Conservation (phyloP, 306 rosid genomes). For the Glycine tomentella region DNA sequence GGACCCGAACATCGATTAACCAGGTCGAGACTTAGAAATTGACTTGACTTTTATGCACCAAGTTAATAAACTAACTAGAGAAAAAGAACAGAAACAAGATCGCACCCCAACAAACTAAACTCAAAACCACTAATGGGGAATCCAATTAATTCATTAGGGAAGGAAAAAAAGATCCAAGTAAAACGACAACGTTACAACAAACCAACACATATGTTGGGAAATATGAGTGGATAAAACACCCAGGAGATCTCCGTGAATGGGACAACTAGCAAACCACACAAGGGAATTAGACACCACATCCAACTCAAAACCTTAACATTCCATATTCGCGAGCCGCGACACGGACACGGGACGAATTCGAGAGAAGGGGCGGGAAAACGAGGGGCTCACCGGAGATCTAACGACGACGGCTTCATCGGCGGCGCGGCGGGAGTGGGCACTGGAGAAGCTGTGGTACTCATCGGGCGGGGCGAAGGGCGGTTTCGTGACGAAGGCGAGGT, state of each 20-base stretch:
- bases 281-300: background rate
- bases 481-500: slow-evolving; percentile 74
- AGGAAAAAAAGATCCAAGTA: background rate
- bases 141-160: slow-evolving; percentile 16
- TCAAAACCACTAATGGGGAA: slow-evolving; percentile 5
- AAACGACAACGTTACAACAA: too few species aligned
- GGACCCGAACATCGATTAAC: background rate
- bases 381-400: slow-evolving; percentile 78
- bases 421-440: slow-evolving; percentile 47
- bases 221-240: background rate
- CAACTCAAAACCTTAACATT: background rate
- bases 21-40: background rate
- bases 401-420: slow-evolving; percentile 78
- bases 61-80: background rate
- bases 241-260: background rate
- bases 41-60: background rate
- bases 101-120: slow-evolving; percentile 12
- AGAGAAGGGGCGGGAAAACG: background rate
- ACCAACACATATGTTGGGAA: background rate
- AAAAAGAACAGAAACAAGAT: background rate
- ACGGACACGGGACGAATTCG: background rate
- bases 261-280: background rate
- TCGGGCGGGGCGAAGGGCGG: slow-evolving; percentile 79
- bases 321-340: background rate
- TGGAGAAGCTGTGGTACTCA: slow-evolving; percentile 75